Evolutionary conservation across 305 asterid species (phyloP), one percentile per base, ranked within the genome.

Genomic region (Fraxinus velutina): DNA sequence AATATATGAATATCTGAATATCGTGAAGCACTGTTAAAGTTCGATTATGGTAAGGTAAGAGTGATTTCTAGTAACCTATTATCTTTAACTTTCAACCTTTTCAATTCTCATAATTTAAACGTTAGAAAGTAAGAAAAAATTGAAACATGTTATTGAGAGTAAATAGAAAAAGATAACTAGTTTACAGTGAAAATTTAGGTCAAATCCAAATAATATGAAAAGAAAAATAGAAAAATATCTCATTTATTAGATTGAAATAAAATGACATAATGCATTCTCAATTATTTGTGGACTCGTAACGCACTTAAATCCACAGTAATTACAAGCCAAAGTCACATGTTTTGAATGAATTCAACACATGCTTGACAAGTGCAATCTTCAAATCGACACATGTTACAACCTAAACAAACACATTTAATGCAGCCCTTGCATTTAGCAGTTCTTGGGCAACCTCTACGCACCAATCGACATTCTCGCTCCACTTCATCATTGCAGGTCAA

Each of bases 301-400:
- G 21, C 64, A n/a, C 64, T 52, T n/a, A 52, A 52, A 5, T 19
- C 22, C 24, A n/a, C 24, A 36, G 19, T 6, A 17, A 17, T 21
- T 34, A 9, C n/a, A 39, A 5, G 64, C 33, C n/a, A 17, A 37
- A 21, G 29, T 83, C 37, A 80, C 84, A 80, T 75, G 78, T 84
- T 83, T 30, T 83, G 30, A 21, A 83, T 73, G 74, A 62, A 88
- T 3, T 87, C 87, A 4, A 55, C 64, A 83, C 93, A 90, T 1
- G 74, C 37, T 1, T 19, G 83, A 9, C 93, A 90, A 29, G 6
- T 0, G 75, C 90, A 90, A 80, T 82, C 89, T 33, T 84, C 86
- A 47, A 85, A 90, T 0, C 91, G 83, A 39, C 91, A 90, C 64
- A 80, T 81, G 3, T 71, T 83, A 13, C 91, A 90, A 8, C 90